These are phyloP conservation scores for Pseudophaeomoniella oleicola DNA, from an alignment of 2,329 filamentous ascomycete species.

Conservation along the genomic window DNA sequence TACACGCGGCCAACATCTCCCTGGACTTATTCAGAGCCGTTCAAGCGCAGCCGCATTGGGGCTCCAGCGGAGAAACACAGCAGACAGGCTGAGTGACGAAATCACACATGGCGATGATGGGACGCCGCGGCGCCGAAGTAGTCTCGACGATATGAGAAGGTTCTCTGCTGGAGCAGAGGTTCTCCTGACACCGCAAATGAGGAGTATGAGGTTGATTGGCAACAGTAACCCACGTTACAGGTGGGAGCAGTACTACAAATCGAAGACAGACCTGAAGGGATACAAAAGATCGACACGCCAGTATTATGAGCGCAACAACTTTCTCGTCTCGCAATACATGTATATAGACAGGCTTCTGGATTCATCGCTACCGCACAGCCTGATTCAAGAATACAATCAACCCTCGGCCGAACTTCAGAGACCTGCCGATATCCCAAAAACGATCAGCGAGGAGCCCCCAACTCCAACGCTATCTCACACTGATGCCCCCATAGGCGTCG, in stretches of 20 bases:
- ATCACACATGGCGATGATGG: not conserved
- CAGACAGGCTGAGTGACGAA: not conserved
- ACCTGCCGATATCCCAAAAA: conserved; percentile 43
- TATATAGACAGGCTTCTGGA: conserved; percentile 87
- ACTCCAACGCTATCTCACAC: conserved; percentile 14
- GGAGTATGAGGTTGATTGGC: conserved; percentile 72
- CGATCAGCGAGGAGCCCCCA: conserved; percentile 56
- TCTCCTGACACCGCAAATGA: conserved; percentile 14
- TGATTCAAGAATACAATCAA: conserved; percentile 78
- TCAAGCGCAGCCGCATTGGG: conserved; percentile 9
- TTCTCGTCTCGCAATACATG: conserved; percentile 76
- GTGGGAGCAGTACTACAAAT: conserved; percentile 78
- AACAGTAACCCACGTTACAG: conserved; percentile 73
- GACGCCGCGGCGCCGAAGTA: not conserved
- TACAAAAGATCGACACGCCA: conserved; percentile 62
- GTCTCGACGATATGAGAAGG: conserved; percentile 5
- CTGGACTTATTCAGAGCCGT: conserved; percentile 15
- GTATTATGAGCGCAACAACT: conserved; percentile 85
- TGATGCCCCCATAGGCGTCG: conserved; percentile 12
- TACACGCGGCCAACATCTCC: conserved; percentile 23
- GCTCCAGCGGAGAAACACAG: not conserved
- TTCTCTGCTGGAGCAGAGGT: conserved; percentile 11
- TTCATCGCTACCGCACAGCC: conserved; percentile 78
- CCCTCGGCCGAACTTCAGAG: conserved; percentile 41
- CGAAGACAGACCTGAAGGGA: conserved; percentile 54